Base-by-base conservation (phyloP, 805 yeast genomes). In the Pichia occidentalis region DNA sequence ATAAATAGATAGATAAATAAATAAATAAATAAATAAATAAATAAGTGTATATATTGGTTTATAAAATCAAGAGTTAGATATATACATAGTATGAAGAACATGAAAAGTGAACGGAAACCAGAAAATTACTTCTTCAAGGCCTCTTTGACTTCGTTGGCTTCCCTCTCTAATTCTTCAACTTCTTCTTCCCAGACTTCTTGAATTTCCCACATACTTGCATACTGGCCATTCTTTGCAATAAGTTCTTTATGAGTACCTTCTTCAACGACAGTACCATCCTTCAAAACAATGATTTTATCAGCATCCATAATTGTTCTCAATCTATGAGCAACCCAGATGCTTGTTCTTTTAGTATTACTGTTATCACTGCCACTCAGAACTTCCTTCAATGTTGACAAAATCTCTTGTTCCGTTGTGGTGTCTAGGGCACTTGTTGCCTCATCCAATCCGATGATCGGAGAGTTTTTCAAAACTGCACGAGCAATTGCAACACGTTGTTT, bases 361-460 rank as follows among this genome's bases (percentile, higher is more conserved):
- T 19, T 8, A 7, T 20, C 27, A 11, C 66, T 59, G 18, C 73
- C 74, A 34, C 60, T 67, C 56, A 92, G 81, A 18, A 85, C 75
- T 3, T 63, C 53, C 47, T 79, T 72, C 36, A 92, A 81, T 1
- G 95, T 88, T 36, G 70, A 72, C 52, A 92, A 62, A 31, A 92
- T 64, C 3, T 84, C 71, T 57, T 85, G 95, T 54, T 92, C 98
- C 0, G 98, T 92, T 51, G 88, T 95, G 9, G 98, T 92, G 58
- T 92, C 98, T 32, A 92, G 68, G 0, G 98, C 97, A 33, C 95
- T 81, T 0, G 98, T 85, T 3, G 98, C 97, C 55, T 92, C 98
- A 55, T 92, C 98, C 49, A 92, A 88, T 59, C 92, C 90, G 39
- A 94, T 83, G 34, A 92, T 85, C 20, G 92, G 90, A 0, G 97